Conservation (phyloP, 2,329 filamentous ascomycete genomes). For the Pseudonectria buxi region DNA sequence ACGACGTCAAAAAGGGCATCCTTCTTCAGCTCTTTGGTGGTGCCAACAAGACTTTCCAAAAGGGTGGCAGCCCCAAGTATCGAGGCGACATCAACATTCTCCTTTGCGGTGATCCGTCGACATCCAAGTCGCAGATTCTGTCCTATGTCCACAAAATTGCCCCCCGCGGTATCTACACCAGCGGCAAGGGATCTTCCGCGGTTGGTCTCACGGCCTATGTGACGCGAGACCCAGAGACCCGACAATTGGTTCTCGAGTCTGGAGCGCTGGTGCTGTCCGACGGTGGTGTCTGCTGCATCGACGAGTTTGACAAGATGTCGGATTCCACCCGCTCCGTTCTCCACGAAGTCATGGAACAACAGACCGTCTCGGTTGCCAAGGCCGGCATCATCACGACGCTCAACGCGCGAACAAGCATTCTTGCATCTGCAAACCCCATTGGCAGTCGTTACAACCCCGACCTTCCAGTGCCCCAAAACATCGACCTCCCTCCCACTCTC, state of each 20-base stretch:
- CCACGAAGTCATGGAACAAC: slow-evolving; percentile 84
- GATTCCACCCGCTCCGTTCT: slow-evolving; percentile 72
- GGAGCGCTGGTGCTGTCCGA: slow-evolving; percentile 74
- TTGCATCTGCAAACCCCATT: slow-evolving; percentile 96
- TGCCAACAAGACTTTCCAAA: slow-evolving; percentile 96
- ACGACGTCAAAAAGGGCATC: slow-evolving; percentile 98
- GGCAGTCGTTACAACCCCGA: slow-evolving; percentile 97
- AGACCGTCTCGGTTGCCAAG: slow-evolving; percentile 79
- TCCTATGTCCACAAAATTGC: slow-evolving; percentile 97
- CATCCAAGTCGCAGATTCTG: slow-evolving; percentile 89
- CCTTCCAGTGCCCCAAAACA: slow-evolving; percentile 93
- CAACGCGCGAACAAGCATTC: slow-evolving; percentile 90
- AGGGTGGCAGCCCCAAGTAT: slow-evolving; percentile 91
- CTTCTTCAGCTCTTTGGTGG: slow-evolving; percentile 93
- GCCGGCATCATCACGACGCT: slow-evolving; percentile 95
- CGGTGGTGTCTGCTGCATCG: slow-evolving; percentile 77
- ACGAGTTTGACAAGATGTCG: slow-evolving; percentile 84
- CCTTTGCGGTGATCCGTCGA: slow-evolving; percentile 94
- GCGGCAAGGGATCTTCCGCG: slow-evolving; percentile 72
- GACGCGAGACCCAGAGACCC: slow-evolving; percentile 71
- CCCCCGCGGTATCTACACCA: slow-evolving; percentile 77
- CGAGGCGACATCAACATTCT: slow-evolving; percentile 96
- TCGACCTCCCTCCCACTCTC: slow-evolving; percentile 90
- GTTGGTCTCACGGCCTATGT: slow-evolving; percentile 78
- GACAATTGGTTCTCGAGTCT: slow-evolving; percentile 73